These are phyloP conservation scores for Volvox africanus DNA, from an alignment of 139 green algal genomes.

Conservation along the genomic window DNA sequence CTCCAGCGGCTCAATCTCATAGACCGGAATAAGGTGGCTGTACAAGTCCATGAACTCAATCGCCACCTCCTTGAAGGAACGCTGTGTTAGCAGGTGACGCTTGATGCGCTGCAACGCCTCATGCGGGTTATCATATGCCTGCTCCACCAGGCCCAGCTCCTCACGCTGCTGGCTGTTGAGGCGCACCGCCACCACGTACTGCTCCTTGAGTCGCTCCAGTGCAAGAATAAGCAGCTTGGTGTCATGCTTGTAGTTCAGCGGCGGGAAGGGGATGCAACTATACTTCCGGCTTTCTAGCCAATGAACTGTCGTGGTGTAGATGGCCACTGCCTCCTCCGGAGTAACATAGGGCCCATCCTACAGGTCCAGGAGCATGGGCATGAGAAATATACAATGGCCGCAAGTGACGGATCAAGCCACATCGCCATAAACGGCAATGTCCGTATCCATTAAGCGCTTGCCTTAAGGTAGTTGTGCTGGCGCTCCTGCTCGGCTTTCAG, in stretches of 20 bases:
- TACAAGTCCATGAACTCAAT: slow-evolving; percentile 99
- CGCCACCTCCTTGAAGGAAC: slow-evolving; percentile 97
- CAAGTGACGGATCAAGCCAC: too few species aligned
- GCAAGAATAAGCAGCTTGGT: slow-evolving; percentile 99
- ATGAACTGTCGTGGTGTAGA: slow-evolving; percentile 99
- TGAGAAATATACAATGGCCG: too few species aligned
- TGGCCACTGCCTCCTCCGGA: slow-evolving; percentile 96
- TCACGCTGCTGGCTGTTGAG: slow-evolving; percentile 98
- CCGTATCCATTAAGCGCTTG: not conserved
- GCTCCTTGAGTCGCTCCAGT: slow-evolving; percentile 98
- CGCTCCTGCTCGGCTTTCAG: slow-evolving; percentile 96
- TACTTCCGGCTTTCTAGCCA: slow-evolving; percentile 99
- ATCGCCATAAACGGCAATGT: too few species aligned
- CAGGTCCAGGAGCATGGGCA: not conserved
- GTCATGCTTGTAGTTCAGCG: slow-evolving; percentile 99
- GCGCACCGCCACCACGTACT: slow-evolving; percentile 95
- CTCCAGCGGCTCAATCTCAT: slow-evolving; percentile 99
- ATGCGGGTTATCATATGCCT: slow-evolving; percentile 99
- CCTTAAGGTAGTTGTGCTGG: slow-evolving; percentile 99
- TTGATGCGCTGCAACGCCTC: slow-evolving; percentile 99
- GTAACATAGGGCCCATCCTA: slow-evolving; percentile 90
- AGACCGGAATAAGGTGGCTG: slow-evolving; percentile 97
- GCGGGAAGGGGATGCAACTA: slow-evolving; percentile 97
- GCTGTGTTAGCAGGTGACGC: slow-evolving; percentile 98
- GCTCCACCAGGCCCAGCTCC: slow-evolving; percentile 99